These are phyloP conservation scores for Daucus carota DNA, from an alignment of 129 eudicot species.

Conservation along the genomic window DNA sequence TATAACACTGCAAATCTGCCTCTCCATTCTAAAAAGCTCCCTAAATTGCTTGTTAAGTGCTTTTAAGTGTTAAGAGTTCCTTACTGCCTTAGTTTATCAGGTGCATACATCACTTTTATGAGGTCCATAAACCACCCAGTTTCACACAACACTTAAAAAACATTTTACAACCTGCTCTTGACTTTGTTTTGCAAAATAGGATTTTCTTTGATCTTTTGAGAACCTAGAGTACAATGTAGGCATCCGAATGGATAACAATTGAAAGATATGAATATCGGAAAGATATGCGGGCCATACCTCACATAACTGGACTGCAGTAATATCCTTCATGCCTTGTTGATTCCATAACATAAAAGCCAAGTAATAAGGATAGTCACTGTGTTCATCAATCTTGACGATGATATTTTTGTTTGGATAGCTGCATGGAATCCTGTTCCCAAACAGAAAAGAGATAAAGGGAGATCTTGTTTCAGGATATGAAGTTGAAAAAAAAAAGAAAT, in stretches of 20 bases:
- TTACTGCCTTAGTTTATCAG: neutral
- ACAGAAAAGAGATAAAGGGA: neutral
- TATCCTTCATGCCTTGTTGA: conserved; percentile 69
- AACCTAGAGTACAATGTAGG: neutral
- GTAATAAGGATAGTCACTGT: conserved; percentile 69
- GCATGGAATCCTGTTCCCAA: conserved; percentile 55
- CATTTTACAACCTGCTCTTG: neutral
- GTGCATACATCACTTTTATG: neutral
- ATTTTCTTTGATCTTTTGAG: neutral
- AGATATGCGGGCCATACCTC: conserved; percentile 32
- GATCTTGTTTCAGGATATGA: neutral
- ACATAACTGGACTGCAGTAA: conserved; percentile 81
- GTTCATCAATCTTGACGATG: conserved; percentile 69
- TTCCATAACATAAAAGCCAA: conserved; percentile 69
- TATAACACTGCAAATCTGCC: neutral
- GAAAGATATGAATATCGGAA: neutral
- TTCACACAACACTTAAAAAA: neutral
- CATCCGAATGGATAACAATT: neutral
- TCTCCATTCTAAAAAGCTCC: neutral
- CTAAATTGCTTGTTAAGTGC: neutral
- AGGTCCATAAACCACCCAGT: neutral
- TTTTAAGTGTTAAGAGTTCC: neutral
- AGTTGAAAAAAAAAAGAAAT: neutral
- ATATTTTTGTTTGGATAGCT: conserved; percentile 63
- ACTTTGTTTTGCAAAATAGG: neutral